Base-by-base conservation (phyloP, 805 yeast genomes). In the Candida ascalaphidarum region DNA sequence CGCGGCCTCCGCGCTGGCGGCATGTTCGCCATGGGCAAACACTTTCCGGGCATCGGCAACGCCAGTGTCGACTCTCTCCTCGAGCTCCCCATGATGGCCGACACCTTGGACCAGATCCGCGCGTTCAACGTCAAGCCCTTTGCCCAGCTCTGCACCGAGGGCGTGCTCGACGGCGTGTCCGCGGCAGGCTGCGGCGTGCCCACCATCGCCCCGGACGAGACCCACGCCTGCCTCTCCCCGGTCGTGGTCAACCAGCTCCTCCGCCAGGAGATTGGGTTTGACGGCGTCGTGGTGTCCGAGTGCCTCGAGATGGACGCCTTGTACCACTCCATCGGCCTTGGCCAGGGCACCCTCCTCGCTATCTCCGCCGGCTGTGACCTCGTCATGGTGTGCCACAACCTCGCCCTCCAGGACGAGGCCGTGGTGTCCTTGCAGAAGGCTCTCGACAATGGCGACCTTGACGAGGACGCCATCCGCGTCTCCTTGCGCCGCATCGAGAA, bases 141-240 rank as follows among this genome's bases (percentile, higher is more conserved):
- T 40, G 60, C 60, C 10, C 55, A 59, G 31, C 50, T 72, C 26
- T 62, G 70, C 22, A 57, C 65, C 23, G 61, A 55, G 18, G 59
- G 53, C 17, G 34, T 64, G 6, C 47, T 75, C 25, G 81, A 74
- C 45, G 72, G 78, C 1, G 52, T 75, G 11, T 57, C 67, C 46
- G 77, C 74, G 3, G 77, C 79, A 11, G 80, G 81, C 11, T 74
- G 79, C 37, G 80, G 78, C 2, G 72, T 75, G 10, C 81, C 82
- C 0, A 64, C 68, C 22, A 63, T 75, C 11, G 61, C 74, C 15
- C 74, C 74, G 8, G 72, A 71, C 36, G 81, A 76, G 39, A 64
- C 71, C 21, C 79, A 74, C 43, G 80, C 81, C 4, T 74, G 81
- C 36, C 52, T 76, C 32, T 66, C 74, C 18, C 78, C 78, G 5